Evolutionary conservation across 2,329 filamentous ascomycete genomes (phyloP).

Genomic region (Colletotrichum chrysophilum): DNA sequence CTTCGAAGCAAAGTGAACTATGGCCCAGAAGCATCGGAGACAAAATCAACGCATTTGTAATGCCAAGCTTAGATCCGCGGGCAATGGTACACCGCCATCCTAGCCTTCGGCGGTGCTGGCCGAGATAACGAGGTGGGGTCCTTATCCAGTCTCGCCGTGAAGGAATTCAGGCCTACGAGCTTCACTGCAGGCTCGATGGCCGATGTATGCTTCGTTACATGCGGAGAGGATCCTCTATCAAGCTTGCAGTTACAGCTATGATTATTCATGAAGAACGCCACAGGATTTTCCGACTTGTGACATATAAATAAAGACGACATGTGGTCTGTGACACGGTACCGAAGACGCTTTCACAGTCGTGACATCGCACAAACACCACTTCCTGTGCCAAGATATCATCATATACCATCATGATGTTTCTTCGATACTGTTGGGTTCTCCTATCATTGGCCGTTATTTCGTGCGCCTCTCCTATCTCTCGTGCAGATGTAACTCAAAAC

Average conservation of each 20-base stretch:
- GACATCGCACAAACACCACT: background rate
- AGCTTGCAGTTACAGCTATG: background rate
- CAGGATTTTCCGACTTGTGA: background rate
- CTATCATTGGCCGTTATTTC: background rate
- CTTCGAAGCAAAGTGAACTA: background rate
- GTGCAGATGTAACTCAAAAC: background rate
- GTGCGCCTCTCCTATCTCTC: background rate
- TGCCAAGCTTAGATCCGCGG: background rate
- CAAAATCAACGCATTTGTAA: background rate
- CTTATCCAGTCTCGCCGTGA: background rate
- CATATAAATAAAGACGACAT: background rate
- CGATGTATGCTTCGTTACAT: background rate
- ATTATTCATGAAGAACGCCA: background rate
- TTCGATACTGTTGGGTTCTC: background rate
- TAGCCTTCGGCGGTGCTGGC: background rate
- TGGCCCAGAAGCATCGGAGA: background rate
- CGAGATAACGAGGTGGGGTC: background rate
- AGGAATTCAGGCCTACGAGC: background rate
- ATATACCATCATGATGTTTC: background rate
- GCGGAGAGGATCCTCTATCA: background rate
- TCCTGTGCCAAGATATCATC: background rate
- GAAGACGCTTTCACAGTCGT: background rate
- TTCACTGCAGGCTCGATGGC: background rate
- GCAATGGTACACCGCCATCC: background rate
- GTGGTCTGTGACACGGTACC: background rate